phyloP scores from a whole-genome alignment of 228 moss, liverwort and hornwort species.

The Sphagnum fallax region DNA sequence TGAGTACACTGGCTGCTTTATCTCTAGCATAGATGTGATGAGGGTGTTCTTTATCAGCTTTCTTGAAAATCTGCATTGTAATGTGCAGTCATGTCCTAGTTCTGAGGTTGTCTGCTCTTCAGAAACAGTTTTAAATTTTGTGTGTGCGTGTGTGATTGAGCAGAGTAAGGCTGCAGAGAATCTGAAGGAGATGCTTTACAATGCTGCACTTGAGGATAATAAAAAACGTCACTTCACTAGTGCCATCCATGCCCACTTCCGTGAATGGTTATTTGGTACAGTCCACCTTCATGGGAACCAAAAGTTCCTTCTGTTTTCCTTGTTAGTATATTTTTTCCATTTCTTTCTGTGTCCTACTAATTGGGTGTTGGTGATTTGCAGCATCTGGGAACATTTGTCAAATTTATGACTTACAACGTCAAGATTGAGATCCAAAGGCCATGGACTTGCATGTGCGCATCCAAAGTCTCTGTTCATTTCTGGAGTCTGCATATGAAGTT shows the following conservation, averaged over 20 bases:
- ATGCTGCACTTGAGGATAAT: slow-evolving; percentile 69
- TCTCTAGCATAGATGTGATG: no score
- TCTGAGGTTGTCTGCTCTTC: background rate
- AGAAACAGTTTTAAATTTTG: background rate
- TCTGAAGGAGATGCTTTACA: slow-evolving; percentile 84
- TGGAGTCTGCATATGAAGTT: slow-evolving; percentile 16
- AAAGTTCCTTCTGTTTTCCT: background rate
- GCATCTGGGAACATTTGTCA: slow-evolving; percentile 98
- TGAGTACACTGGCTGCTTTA: no score
- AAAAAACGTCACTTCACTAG: slow-evolving; percentile 75
- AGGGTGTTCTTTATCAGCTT: no score
- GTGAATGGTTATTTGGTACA: slow-evolving; percentile 93
- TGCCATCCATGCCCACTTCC: slow-evolving; percentile 86
- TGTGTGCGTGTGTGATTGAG: slow-evolving; percentile 1
- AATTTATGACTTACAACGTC: slow-evolving; percentile 87
- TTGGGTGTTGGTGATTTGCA: slow-evolving; percentile 28
- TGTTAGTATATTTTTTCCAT: background rate
- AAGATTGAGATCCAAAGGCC: slow-evolving; percentile 81
- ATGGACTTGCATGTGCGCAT: slow-evolving; percentile 46
- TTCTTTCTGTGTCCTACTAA: slow-evolving; percentile 1
- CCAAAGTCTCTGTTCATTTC: slow-evolving; percentile 13
- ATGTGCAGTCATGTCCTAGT: no score
- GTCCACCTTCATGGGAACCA: background rate
- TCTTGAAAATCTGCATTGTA: no score
- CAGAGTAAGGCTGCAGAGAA: slow-evolving; percentile 87